phyloP scores from a whole-genome alignment of 306 rosid species.

The Mimosa pudica region DNA sequence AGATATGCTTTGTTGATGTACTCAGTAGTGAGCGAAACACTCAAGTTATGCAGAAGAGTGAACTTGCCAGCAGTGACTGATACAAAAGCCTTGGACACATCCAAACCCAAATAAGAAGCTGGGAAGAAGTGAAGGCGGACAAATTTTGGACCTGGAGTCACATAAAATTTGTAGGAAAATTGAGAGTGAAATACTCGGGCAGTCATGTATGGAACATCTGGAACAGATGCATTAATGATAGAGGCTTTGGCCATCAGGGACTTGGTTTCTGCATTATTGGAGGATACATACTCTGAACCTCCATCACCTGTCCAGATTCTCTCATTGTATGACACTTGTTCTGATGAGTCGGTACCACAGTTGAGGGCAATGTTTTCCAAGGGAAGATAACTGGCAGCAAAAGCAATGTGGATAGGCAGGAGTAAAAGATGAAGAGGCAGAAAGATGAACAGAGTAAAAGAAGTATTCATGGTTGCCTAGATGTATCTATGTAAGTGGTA shows the following conservation, averaged over 20 bases:
- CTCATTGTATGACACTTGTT: constrained; percentile 32
- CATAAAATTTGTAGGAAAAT: constrained; percentile 44
- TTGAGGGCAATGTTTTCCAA: constrained; percentile 40
- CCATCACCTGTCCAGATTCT: constrained; percentile 42
- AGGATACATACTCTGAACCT: constrained; percentile 30
- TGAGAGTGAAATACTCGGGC: constrained; percentile 42
- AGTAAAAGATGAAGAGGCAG: not conserved
- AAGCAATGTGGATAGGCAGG: constrained; percentile 11
- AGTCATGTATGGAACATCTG: constrained; percentile 40
- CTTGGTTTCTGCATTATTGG: constrained; percentile 20
- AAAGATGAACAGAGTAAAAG: constrained; percentile 1
- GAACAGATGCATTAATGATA: constrained; percentile 4
- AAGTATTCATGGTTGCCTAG: not conserved
- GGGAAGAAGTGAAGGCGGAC: constrained; percentile 49
- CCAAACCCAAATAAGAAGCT: constrained; percentile 30
- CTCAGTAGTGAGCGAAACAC: constrained; percentile 45
- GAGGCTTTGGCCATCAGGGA: constrained; percentile 30
- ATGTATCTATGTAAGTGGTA: not conserved
- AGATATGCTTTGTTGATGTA: constrained; percentile 34
- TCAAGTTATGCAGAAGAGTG: constrained; percentile 49
- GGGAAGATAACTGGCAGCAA: constrained; percentile 30
- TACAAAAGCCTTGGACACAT: constrained; percentile 34
- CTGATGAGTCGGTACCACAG: constrained; percentile 36
- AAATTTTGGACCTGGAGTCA: constrained; percentile 48
- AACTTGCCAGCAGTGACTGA: constrained; percentile 39